A percentile compares a stretch with the other conserved stretches of the same genome.
Conservation (phyloP, 106 monocot genomes). For the Iris macrosiphon region DNA sequence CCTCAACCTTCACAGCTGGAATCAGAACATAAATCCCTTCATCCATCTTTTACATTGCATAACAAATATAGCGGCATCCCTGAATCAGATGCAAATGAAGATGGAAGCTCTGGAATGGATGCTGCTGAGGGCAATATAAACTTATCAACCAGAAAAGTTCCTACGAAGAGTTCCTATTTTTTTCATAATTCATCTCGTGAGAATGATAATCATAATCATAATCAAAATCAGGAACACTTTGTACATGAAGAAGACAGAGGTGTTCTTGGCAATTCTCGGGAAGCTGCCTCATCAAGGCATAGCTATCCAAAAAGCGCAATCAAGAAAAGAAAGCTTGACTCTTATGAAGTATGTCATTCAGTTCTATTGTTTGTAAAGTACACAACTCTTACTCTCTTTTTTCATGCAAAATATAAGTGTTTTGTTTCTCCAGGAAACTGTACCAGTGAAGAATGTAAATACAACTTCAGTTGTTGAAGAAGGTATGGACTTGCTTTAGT, state of each 20-base stretch:
- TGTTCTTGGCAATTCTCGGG: slow-evolving; percentile 1
- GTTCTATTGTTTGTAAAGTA: background rate
- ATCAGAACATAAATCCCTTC: slow-evolving; percentile 5
- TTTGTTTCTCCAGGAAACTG: slow-evolving; percentile 11
- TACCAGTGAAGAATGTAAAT: slow-evolving; percentile 5
- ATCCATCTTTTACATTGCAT: slow-evolving; percentile 24
- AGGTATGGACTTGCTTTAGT: slow-evolving; percentile 20
- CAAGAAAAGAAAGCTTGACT: slow-evolving; percentile 52
- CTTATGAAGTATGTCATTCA: no score
- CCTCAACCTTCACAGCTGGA: slow-evolving; percentile 8
- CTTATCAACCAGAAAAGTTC: slow-evolving; percentile 15
- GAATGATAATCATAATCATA: slow-evolving; percentile 7
- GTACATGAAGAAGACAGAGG: slow-evolving; percentile 14
- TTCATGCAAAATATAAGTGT: background rate
- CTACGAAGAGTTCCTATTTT: slow-evolving; percentile 37
- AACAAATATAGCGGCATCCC: slow-evolving; percentile 13
- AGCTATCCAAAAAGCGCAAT: slow-evolving; percentile 9
- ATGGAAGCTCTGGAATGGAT: background rate
- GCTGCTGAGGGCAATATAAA: slow-evolving; percentile 2
- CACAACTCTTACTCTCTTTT: background rate
- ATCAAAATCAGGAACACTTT: slow-evolving; percentile 10
- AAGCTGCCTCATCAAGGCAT: slow-evolving; percentile 3
- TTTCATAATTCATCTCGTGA: slow-evolving; percentile 17
- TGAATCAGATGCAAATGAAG: background rate
- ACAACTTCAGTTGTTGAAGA: slow-evolving; percentile 16